Conservation (phyloP, 192 early-diverging fungal genomes). For the Backusella sp. region DNA sequence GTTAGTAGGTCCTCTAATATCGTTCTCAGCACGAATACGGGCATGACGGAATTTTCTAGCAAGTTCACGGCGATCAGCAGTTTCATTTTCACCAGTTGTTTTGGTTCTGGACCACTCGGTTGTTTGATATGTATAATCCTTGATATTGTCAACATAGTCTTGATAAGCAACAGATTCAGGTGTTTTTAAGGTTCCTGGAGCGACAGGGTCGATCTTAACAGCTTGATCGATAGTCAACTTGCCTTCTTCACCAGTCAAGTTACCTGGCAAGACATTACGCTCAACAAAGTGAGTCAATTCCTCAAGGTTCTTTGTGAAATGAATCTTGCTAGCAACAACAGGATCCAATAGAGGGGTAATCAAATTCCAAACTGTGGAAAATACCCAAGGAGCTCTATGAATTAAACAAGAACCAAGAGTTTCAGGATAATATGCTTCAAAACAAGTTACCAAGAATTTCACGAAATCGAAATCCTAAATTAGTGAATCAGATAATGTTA, state of each 20-base stretch:
- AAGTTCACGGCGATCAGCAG: neutral
- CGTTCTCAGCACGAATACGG: constrained; percentile 18
- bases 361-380: constrained; percentile 79
- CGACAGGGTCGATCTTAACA: neutral
- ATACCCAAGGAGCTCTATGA: constrained; percentile 89
- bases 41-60: constrained; percentile 23
- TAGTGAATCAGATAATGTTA: neutral
- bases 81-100: neutral
- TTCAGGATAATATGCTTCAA: constrained; percentile 92
- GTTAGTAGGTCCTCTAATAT: constrained; percentile 16
- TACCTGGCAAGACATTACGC: constrained; percentile 51
- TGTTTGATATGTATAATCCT: constrained; percentile 8
- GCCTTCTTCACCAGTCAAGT: constrained; percentile 51
- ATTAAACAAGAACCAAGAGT: constrained; percentile 78
- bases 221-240: constrained; percentile 5
- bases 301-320: constrained; percentile 63
- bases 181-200: neutral
- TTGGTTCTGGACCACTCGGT: constrained; percentile 7
- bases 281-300: constrained; percentile 66
- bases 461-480: constrained; percentile 69
- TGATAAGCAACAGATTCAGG: constrained; percentile 11
- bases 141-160: constrained; percentile 7
- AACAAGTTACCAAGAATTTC: constrained; percentile 73
- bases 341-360: constrained; percentile 85
- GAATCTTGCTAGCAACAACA: constrained; percentile 87